Conservation (phyloP, 306 rosid genomes). For the Erythrophleum fordii region DNA sequence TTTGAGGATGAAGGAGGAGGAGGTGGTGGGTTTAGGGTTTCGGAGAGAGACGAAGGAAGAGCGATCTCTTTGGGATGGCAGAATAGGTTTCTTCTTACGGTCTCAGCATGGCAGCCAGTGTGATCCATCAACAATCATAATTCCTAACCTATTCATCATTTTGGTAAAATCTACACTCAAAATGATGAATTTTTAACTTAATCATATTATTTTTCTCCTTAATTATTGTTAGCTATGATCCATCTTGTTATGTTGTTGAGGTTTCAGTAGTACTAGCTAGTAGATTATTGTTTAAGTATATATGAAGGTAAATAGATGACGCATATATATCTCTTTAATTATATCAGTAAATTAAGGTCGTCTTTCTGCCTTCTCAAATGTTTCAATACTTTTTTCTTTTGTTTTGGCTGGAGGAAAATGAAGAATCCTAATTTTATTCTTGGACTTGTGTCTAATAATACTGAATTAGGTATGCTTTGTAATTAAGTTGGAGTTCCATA, state of each 20-base stretch:
- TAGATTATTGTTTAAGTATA: conserved; percentile 30
- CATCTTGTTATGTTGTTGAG: not conserved
- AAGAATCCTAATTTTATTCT: conserved; percentile 3
- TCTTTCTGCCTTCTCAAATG: not conserved
- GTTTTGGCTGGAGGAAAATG: not conserved
- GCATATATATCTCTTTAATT: conserved; percentile 18
- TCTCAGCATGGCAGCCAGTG: conserved; percentile 71
- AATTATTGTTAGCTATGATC: conserved; percentile 10
- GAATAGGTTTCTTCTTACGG: conserved; percentile 71
- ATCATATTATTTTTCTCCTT: not conserved
- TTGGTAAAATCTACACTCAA: conserved; percentile 42
- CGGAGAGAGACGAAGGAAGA: conserved; percentile 75
- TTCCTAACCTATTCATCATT: conserved; percentile 45
- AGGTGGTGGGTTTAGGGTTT: conserved; percentile 70
- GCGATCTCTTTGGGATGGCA: conserved; percentile 86
- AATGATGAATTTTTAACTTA: conserved; percentile 39
- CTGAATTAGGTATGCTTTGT: not conserved
- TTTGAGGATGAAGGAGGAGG: conserved; percentile 65
- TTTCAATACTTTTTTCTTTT: not conserved
- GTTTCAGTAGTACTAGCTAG: not conserved
- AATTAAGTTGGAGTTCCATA: conserved; percentile 30
- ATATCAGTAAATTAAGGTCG: too few species aligned
- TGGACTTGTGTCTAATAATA: not conserved
- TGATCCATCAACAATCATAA: not conserved
- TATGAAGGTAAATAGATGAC: conserved; percentile 38